Evolutionary conservation across 768 basidiomycete genomes (phyloP), one percentile per base, ranked within the genome.

Genomic region (Lactarius sp.): DNA sequence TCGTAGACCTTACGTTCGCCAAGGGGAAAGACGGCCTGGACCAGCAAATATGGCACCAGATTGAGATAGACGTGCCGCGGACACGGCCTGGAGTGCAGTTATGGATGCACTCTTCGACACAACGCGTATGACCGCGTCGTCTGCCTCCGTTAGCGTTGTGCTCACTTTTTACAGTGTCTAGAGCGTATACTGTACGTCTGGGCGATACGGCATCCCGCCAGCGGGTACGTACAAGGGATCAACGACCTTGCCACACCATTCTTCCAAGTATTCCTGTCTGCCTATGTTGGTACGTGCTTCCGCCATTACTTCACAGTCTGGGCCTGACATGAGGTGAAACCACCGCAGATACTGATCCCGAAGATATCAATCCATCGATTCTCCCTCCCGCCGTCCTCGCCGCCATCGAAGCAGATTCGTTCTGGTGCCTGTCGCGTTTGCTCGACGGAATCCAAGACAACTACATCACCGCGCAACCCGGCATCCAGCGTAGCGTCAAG

Each of bases 41-140:
- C 74, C 93, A 94, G 70, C 90, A 92, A 75, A 96, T 98, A 72
- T 98, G 97, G 97, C 97, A 98, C 76, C 97, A 99, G 75, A 98
- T 98, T 69, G 93, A 94, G 71, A 98, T 98, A 64, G 97, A 99
- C 71, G 96, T 98, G 6, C 97, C 97, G 12, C 81, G 97, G 58
- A 99, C 97, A 44, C 78, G 95, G 55, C 95, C 97, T 18, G 94
- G 95, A 22, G 86, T 96, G 12, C 81, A 79, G 41, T 75, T 99
- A 22, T 99, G 97, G 97, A 90, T 92, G 85, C 86, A 92, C 69
- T 85, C 80, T 33, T 83, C 85, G 20, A 95, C 97, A 4, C 97
- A 98, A 73, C 80, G 94, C 69, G 94, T 94, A 74, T 71, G 85
- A 73, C 33, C 4, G 27, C 46, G 18, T 50, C 50, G 10, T 53